Conservation (phyloP, 352 stramenopile species). For the Pythium periplocum region DNA sequence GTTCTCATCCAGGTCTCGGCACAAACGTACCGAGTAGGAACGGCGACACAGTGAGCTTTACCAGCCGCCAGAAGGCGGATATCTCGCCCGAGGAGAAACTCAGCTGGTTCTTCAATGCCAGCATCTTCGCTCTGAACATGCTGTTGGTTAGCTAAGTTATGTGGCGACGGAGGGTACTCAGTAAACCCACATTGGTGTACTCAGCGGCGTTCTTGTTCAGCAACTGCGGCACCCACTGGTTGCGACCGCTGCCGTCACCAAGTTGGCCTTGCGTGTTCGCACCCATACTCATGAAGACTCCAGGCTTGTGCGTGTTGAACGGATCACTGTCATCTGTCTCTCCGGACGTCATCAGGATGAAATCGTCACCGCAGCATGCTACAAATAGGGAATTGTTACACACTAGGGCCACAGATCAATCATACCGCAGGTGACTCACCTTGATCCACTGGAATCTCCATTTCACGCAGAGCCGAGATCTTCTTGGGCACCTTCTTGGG, state of each 20-base stretch:
- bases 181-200: slow-evolving; percentile 36
- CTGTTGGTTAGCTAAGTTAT: too few species aligned
- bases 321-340: slow-evolving; percentile 61
- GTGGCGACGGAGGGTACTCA: too few species aligned
- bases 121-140: slow-evolving; percentile 30
- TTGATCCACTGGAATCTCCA: slow-evolving; percentile 60
- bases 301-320: slow-evolving; percentile 71
- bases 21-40: slow-evolving; percentile 38
- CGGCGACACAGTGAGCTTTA: slow-evolving; percentile 49
- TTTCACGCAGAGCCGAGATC: slow-evolving; percentile 73
- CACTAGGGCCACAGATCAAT: background rate
- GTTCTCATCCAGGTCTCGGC: too few species aligned
- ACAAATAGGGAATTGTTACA: slow-evolving; percentile 8
- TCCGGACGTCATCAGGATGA: slow-evolving; percentile 66
- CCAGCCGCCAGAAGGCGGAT: slow-evolving; percentile 50
- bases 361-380: slow-evolving; percentile 60
- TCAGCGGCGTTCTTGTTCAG: slow-evolving; percentile 65
- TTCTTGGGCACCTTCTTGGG: slow-evolving; percentile 84
- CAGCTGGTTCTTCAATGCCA: slow-evolving; percentile 55
- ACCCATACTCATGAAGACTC: slow-evolving; percentile 80
- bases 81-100: slow-evolving; percentile 73
- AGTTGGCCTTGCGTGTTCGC: slow-evolving; percentile 67
- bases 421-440: slow-evolving; percentile 20
- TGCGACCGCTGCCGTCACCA: slow-evolving; percentile 59
- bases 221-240: slow-evolving; percentile 78